A percentile compares a stretch with the other conserved stretches of the same genome.
phyloP scores from a whole-genome alignment of 2,329 filamentous ascomycete genomes.

The Colletotrichum tofieldiae region DNA sequence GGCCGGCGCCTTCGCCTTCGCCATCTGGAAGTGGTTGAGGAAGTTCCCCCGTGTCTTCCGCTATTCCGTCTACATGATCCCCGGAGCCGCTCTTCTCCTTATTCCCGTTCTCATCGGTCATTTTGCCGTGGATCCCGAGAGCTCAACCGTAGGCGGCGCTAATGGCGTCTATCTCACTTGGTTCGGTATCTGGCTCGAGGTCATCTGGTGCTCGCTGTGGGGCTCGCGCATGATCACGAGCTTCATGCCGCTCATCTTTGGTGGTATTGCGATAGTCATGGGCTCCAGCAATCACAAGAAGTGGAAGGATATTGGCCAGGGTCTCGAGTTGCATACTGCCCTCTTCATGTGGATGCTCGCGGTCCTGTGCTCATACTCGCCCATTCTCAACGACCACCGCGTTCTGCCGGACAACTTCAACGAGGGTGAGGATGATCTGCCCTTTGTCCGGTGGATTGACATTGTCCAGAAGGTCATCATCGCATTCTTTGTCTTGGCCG shows the following conservation, averaged over 20 bases:
- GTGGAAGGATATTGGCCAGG: constrained; percentile 90
- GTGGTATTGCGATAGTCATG: constrained; percentile 77
- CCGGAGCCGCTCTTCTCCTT: constrained; percentile 61
- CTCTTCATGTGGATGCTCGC: constrained; percentile 95
- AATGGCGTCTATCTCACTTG: constrained; percentile 86
- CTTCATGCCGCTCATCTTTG: constrained; percentile 64
- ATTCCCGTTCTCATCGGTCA: constrained; percentile 63
- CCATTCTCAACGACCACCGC: constrained; percentile 79
- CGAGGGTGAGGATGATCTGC: constrained; percentile 65
- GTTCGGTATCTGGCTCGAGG: constrained; percentile 97
- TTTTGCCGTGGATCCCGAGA: constrained; percentile 55
- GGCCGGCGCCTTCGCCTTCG: constrained; percentile 49
- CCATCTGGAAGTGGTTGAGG: constrained; percentile 60
- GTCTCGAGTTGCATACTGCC: constrained; percentile 87
- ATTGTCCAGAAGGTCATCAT: constrained; percentile 90
- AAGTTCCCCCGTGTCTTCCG: constrained; percentile 67
- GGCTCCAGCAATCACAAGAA: constrained; percentile 91
- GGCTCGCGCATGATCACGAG: constrained; percentile 72
- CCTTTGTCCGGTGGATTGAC: constrained; percentile 75
- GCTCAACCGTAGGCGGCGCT: constrained; percentile 70
- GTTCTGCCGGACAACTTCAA: constrained; percentile 48
- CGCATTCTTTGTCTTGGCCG: constrained; percentile 83
- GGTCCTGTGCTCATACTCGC: constrained; percentile 87
- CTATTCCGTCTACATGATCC: constrained; percentile 65
- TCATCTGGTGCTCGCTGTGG: constrained; percentile 94